Percentiles rank a stretch among this genome's conserved stretches.
phyloP scores from a whole-genome alignment of 2,329 filamentous ascomycete species.

The Sporothrix luriei region DNA sequence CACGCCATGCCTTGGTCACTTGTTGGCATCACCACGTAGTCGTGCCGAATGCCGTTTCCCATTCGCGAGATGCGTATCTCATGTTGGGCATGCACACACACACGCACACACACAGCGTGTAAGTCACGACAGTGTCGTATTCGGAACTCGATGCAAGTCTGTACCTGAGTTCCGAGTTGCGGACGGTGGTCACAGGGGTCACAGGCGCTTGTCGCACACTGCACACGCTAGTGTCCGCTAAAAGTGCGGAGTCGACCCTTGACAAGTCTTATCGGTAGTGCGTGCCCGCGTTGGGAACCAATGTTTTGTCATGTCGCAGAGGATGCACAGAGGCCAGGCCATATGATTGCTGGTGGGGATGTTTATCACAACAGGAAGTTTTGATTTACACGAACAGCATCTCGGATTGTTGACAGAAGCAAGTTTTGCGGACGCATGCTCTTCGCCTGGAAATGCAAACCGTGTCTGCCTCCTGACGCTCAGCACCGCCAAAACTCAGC shows the following conservation, averaged over 20 bases:
- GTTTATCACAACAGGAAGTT: neutral
- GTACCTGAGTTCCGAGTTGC: constrained; percentile 26
- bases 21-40: neutral
- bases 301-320: constrained; percentile 9
- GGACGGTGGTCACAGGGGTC: neutral
- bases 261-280: constrained; percentile 17
- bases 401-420: no score
- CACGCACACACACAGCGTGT: neutral
- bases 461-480: no score
- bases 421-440: neutral
- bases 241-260: neutral
- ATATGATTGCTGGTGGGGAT: neutral
- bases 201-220: neutral
- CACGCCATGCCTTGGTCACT: no score
- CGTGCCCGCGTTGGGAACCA: neutral
- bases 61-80: neutral
- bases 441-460: constrained; percentile 5
- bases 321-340: neutral
- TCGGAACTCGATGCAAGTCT: constrained; percentile 3
- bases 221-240: neutral
- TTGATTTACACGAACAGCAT: neutral
- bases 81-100: neutral
- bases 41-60: constrained; percentile 1
- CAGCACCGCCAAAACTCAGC: no score
- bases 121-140: neutral